Conservation (phyloP, 257 asterid species). For the Eucommia ulmoides region DNA sequence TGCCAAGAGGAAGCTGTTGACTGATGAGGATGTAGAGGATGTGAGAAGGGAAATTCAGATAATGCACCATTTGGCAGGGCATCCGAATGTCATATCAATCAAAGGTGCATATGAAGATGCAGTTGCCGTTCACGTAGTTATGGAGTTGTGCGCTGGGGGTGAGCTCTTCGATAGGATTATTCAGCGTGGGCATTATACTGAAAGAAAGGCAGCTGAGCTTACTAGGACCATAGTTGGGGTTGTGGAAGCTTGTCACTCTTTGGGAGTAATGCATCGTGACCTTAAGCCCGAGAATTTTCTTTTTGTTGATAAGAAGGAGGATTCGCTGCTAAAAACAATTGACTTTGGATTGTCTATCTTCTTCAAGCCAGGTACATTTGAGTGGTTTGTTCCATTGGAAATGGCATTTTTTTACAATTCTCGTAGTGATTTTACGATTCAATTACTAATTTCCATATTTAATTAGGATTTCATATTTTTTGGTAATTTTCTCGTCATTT, state of each 20-base stretch:
- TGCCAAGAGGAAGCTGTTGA: constrained; percentile 78
- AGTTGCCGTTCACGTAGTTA: constrained; percentile 79
- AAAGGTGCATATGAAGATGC: constrained; percentile 91
- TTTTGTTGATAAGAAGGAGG: constrained; percentile 75
- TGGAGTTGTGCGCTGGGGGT: constrained; percentile 92
- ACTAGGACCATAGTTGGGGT: constrained; percentile 92
- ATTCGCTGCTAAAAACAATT: constrained; percentile 80
- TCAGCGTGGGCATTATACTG: constrained; percentile 86
- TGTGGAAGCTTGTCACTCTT: constrained; percentile 90
- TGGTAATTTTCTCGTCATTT: too few relatives aligned
- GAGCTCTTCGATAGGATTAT: constrained; percentile 91
- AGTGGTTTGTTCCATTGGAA: not conserved
- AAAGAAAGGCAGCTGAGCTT: constrained; percentile 92
- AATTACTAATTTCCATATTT: too few relatives aligned
- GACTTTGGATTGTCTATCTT: constrained; percentile 87
- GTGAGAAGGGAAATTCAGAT: constrained; percentile 95
- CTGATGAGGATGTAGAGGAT: constrained; percentile 91
- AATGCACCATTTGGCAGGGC: constrained; percentile 92
- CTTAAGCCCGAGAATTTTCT: constrained; percentile 95
- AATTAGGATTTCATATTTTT: too few relatives aligned
- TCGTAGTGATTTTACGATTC: not conserved
- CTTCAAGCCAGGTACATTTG: constrained; percentile 76
- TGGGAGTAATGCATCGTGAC: constrained; percentile 97
- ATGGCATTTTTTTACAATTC: too few relatives aligned
- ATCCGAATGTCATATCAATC: constrained; percentile 81